Evolutionary conservation across 257 asterid genomes (phyloP).

Genomic region (Solanum chmielewskii): DNA sequence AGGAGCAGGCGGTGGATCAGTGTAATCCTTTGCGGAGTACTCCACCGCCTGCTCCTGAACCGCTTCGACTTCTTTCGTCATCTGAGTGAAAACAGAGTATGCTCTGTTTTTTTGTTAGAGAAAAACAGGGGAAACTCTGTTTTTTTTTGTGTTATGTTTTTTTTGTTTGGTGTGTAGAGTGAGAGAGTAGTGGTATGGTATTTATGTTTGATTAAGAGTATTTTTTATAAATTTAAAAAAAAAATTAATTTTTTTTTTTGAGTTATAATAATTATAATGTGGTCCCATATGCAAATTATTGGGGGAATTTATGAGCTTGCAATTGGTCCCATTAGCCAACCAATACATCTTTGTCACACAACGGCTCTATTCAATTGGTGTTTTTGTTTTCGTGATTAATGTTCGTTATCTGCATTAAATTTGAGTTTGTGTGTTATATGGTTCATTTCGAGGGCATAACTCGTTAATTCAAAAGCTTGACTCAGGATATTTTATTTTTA

Average conservation of each 20-base stretch:
- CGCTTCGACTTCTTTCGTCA: slow-evolving; percentile 52
- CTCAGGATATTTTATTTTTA: no score
- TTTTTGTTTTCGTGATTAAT: neutral
- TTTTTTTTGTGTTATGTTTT: neutral
- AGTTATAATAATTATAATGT: neutral
- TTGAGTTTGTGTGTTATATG: fast-evolving
- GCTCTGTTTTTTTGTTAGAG: neutral
- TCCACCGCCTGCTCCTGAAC: slow-evolving; percentile 23
- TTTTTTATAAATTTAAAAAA: neutral
- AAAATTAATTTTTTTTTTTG: neutral
- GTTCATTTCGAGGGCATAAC: fast-evolving
- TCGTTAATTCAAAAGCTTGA: no score
- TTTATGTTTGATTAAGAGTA: slow-evolving; percentile 17
- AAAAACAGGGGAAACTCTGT: neutral
- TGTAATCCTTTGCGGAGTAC: slow-evolving; percentile 61
- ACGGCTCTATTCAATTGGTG: neutral
- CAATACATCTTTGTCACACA: neutral
- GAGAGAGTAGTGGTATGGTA: neutral
- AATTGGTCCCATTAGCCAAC: neutral
- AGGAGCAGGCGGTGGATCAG: slow-evolving; percentile 73
- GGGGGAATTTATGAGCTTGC: slow-evolving; percentile 9
- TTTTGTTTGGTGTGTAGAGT: neutral
- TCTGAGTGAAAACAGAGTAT: neutral
- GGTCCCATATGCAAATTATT: neutral
- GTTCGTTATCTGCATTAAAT: fast-evolving